A percentile compares a stretch with the other conserved stretches of the same genome.
Evolutionary conservation across 2,329 filamentous ascomycete genomes (phyloP).

Genomic region (Cryphonectria parasitica): DNA sequence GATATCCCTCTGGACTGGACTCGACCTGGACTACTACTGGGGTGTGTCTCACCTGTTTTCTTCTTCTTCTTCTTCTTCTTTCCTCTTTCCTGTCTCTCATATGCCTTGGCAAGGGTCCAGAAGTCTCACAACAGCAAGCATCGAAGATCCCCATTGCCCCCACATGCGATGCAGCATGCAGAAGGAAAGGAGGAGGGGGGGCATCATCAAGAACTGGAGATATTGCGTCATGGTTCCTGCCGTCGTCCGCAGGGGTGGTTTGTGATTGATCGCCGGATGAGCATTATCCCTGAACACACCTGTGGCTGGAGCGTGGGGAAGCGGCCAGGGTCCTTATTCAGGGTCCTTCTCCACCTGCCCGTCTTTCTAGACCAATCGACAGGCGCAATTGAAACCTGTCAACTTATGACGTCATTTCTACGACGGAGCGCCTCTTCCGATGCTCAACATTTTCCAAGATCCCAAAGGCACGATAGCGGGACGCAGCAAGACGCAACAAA

Average conservation of each 20-base stretch:
- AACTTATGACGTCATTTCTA: slow-evolving; percentile 5
- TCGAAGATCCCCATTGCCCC: neutral
- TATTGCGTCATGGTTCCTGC: slow-evolving; percentile 13
- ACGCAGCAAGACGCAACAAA: neutral
- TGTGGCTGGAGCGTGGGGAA: slow-evolving; percentile 15
- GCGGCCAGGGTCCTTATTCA: slow-evolving; percentile 7
- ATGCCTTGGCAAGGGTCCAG: neutral
- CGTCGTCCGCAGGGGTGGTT: neutral
- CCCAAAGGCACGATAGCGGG: neutral
- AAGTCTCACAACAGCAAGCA: neutral
- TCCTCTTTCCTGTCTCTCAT: neutral
- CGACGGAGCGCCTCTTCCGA: neutral
- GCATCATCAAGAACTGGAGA: neutral
- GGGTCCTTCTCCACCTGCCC: slow-evolving; percentile 10
- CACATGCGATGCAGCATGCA: neutral
- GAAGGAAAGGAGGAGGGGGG: neutral
- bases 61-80: neutral
- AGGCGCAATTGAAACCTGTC: neutral
- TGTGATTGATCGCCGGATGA: neutral
- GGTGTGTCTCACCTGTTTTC: neutral
- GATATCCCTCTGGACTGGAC: neutral
- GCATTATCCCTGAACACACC: slow-evolving; percentile 6
- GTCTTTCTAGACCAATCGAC: neutral
- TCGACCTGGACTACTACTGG: neutral
- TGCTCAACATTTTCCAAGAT: neutral